A percentile compares a stretch with the other conserved stretches of the same genome.
Evolutionary conservation across 1,284 basidiomycete genomes (phyloP).

Genomic region (Blastosporella zonata): DNA sequence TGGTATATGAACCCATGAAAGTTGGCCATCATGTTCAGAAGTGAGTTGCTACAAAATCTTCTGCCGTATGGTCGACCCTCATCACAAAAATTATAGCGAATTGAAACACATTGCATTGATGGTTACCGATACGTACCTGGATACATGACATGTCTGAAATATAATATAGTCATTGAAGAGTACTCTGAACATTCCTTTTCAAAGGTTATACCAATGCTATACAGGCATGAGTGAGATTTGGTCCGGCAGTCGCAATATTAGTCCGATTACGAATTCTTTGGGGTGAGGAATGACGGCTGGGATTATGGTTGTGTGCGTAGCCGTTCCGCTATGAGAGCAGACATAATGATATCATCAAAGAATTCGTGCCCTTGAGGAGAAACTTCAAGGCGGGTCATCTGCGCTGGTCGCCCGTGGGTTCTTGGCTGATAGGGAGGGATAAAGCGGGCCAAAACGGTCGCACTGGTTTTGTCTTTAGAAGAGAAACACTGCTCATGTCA

Average conservation of each 20-base stretch:
- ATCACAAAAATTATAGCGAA: conserved; percentile 48
- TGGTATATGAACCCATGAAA: conserved; percentile 71
- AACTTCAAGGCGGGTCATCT: conserved; percentile 35
- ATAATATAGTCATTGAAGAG: no score
- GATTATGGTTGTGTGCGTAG: conserved; percentile 33
- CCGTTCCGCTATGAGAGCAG: conserved; percentile 36
- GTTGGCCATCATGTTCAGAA: conserved; percentile 84
- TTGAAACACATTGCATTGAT: conserved; percentile 80
- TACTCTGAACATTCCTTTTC: no score
- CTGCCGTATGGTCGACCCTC: conserved; percentile 8
- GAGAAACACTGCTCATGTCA: conserved; percentile 32
- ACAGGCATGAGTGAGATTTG: no score
- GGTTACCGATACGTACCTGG: no score
- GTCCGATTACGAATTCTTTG: no score
- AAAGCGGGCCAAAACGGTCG: conserved; percentile 35
- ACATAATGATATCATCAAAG: conserved; percentile 41
- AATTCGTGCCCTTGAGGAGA: conserved; percentile 36
- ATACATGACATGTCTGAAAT: no score
- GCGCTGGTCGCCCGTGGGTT: conserved; percentile 30
- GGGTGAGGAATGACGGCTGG: no score
- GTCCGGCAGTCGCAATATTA: no score
- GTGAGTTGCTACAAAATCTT: conserved; percentile 41
- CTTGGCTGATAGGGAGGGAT: conserved; percentile 31
- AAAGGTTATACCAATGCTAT: no score
- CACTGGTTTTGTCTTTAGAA: conserved; percentile 32